Evolutionary conservation across 2,329 filamentous ascomycete genomes (phyloP).

Genomic region (Beauveria sp.): DNA sequence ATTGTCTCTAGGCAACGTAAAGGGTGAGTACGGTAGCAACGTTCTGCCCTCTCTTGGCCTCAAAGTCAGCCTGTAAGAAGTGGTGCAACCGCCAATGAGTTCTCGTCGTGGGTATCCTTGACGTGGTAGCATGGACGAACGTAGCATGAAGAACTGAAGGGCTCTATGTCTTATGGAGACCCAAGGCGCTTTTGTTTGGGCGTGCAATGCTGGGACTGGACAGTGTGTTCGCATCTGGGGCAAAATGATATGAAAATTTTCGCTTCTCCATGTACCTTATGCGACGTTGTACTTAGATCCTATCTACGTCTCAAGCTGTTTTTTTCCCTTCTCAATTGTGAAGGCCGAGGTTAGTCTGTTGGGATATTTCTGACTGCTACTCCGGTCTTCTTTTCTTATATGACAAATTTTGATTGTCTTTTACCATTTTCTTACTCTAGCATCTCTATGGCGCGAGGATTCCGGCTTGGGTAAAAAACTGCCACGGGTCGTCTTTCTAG

Average conservation of each 20-base stretch:
- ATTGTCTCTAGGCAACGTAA: conserved; percentile 40
- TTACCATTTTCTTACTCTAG: not conserved
- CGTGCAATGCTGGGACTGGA: conserved; percentile 4
- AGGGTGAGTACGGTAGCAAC: conserved; percentile 41
- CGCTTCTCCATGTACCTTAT: conserved; percentile 17
- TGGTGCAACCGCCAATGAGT: not conserved
- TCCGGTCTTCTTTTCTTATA: not conserved
- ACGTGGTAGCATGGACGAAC: conserved; percentile 8
- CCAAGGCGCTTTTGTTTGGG: not conserved
- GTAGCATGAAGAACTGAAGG: conserved; percentile 5
- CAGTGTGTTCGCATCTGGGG: conserved; percentile 9
- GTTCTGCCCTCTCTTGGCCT: conserved; percentile 33
- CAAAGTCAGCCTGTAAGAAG: conserved; percentile 18
- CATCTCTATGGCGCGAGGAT: not conserved
- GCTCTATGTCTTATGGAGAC: not conserved
- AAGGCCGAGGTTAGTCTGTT: not conserved
- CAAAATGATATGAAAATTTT: conserved; percentile 13
- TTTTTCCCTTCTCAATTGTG: conserved; percentile 5
- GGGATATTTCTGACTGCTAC: not conserved
- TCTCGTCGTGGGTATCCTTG: conserved; percentile 2
- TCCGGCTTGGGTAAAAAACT: not conserved
- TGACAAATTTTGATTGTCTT: conserved; percentile 6
- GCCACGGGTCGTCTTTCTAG: not conserved
- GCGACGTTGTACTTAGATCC: conserved; percentile 15
- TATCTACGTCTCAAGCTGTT: conserved; percentile 11